phyloP scores from a whole-genome alignment of 352 stramenopile genomes.

The Globisporangium lucens region DNA sequence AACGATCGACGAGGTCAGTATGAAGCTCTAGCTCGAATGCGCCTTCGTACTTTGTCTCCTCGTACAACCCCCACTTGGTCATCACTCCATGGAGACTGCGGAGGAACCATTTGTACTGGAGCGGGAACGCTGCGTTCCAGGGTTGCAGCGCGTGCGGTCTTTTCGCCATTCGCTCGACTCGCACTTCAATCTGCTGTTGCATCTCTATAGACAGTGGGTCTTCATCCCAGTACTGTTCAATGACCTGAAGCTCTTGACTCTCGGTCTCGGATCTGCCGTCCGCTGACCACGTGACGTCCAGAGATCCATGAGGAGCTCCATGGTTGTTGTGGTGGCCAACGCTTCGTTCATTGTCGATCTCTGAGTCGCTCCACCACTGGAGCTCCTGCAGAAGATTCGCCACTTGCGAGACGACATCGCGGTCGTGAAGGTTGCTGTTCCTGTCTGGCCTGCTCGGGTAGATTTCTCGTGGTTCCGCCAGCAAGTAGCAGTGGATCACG shows the following conservation, averaged over 20 bases:
- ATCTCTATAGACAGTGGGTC: neutral
- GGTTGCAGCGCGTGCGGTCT: neutral
- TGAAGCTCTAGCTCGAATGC: slow-evolving; percentile 7
- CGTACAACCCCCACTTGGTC: slow-evolving; percentile 1
- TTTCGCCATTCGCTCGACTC: neutral
- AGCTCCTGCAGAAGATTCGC: slow-evolving; percentile 2
- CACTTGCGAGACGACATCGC: slow-evolving; percentile 1
- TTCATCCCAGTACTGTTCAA: neutral
- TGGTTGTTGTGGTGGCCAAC: too few species aligned
- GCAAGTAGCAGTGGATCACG: slow-evolving; percentile 3
- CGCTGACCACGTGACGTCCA: neutral
- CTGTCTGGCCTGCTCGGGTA: neutral
- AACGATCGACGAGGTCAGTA: neutral
- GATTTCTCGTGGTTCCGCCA: neutral
- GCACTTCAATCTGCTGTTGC: neutral
- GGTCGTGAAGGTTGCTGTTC: neutral
- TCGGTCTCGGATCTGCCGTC: neutral
- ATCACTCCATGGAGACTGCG: neutral
- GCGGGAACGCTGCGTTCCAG: slow-evolving; percentile 1
- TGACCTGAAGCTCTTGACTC: neutral
- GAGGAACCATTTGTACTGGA: slow-evolving; percentile 1
- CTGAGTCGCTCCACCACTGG: slow-evolving; percentile 7
- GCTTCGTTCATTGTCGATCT: neutral
- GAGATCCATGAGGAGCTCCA: neutral
- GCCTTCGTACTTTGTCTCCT: slow-evolving; percentile 11